Evolutionary conservation across 2,329 filamentous ascomycete genomes (phyloP).

Genomic region (Tolypocladium endophyticum): DNA sequence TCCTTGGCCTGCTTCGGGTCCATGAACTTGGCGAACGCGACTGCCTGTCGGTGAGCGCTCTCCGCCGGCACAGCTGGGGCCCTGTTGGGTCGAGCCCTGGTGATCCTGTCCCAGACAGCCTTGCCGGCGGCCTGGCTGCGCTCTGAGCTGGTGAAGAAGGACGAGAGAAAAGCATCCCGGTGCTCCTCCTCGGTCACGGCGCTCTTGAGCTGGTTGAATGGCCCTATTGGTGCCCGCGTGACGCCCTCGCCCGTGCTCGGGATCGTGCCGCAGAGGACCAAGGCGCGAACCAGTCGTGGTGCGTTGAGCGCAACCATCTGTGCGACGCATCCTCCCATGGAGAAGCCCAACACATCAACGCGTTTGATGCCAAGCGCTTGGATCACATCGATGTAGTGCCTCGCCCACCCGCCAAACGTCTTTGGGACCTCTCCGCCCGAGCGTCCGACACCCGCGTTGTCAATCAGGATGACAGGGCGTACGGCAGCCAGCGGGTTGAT

Average conservation of each 20-base stretch:
- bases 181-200: conserved; percentile 22
- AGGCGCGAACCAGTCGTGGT: conserved; percentile 23
- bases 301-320: conserved; percentile 32
- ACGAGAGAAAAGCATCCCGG: conserved; percentile 18
- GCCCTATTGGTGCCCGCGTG: conserved; percentile 14
- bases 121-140: conserved; percentile 20
- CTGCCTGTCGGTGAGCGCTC: conserved; percentile 17
- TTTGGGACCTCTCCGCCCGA: conserved; percentile 29
- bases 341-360: conserved; percentile 38
- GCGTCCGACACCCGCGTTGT: conserved; percentile 36
- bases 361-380: conserved; percentile 24
- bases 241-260: conserved; percentile 26
- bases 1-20: conserved; percentile 19
- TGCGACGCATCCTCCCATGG: conserved; percentile 35
- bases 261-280: conserved; percentile 34
- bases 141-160: conserved; percentile 22
- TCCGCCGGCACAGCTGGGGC: conserved; percentile 13
- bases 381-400: conserved; percentile 23
- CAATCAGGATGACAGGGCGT: conserved; percentile 33
- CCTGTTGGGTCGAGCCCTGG: conserved; percentile 13
- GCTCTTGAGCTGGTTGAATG: conserved; percentile 21
- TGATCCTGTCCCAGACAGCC: conserved; percentile 23
- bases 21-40: conserved; percentile 24
- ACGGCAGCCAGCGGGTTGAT: conserved; percentile 30
- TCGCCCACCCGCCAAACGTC: conserved; percentile 18